Evolutionary conservation across 1,139 yeast species (phyloP).

Genomic region (Scheffersomyces segobiensis): DNA sequence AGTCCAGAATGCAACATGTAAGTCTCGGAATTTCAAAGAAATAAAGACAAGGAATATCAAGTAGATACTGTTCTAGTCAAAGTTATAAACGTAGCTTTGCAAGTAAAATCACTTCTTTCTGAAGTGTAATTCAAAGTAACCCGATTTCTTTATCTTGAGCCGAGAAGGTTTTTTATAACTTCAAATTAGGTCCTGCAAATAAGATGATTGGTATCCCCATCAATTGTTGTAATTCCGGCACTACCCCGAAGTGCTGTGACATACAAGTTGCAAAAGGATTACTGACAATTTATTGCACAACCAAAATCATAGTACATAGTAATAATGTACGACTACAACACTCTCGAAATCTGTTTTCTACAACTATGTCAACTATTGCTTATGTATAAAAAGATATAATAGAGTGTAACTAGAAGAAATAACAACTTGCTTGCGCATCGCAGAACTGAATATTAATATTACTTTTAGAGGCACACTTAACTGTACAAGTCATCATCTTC

Average conservation of each 20-base stretch:
- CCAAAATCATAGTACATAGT: background rate
- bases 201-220: background rate
- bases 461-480: constrained; percentile 25
- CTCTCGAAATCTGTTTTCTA: background rate
- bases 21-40: background rate
- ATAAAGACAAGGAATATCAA: background rate
- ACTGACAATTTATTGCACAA: too few species aligned
- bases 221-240: background rate
- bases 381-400: background rate
- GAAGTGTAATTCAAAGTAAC: background rate
- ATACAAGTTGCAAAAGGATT: background rate
- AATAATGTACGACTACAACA: background rate
- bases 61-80: background rate
- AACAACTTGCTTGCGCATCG: background rate
- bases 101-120: background rate
- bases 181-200: background rate
- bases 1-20: background rate
- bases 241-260: background rate
- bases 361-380: background rate
- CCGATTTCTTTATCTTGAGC: background rate
- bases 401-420: background rate
- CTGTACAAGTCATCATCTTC: constrained; percentile 95
- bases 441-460: background rate
- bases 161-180: background rate
- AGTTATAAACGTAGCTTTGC: background rate